Evolutionary conservation across 108 stramenopile genomes (phyloP).

Genomic region (Skeletonema tropicum): DNA sequence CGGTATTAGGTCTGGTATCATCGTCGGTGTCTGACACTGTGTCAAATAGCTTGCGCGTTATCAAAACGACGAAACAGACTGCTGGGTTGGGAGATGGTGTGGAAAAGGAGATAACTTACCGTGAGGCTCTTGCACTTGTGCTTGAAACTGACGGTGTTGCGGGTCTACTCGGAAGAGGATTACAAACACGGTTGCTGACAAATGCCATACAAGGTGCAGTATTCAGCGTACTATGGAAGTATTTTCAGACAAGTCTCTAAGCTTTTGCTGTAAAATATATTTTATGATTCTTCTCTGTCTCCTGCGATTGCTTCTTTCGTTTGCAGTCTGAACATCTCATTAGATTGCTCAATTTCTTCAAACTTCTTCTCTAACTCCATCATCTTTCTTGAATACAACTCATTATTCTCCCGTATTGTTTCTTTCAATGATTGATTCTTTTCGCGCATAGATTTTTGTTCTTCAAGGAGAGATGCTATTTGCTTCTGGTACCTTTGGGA

Average conservation of each 20-base stretch:
- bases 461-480: conserved; percentile 28
- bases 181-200: conserved; percentile 81
- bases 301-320: background rate
- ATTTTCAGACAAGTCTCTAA: conserved; percentile 52
- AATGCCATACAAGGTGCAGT: conserved; percentile 86
- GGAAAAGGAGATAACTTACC: conserved; percentile 67
- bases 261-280: background rate
- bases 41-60: conserved; percentile 81
- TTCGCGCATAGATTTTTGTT: conserved; percentile 23
- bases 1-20: conserved; percentile 67
- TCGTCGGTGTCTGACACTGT: conserved; percentile 76
- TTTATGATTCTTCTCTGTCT: background rate
- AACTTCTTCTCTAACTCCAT: conserved; percentile 43
- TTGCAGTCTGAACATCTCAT: conserved; percentile 16
- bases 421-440: conserved; percentile 48
- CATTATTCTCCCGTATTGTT: conserved; percentile 44
- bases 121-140: conserved; percentile 61
- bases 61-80: conserved; percentile 89
- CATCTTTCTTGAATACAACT: conserved; percentile 42
- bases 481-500: conserved; percentile 21
- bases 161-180: conserved; percentile 80
- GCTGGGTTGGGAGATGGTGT: conserved; percentile 52
- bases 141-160: conserved; percentile 73
- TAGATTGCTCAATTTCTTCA: conserved; percentile 36
- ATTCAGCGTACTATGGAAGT: conserved; percentile 87